Evolutionary conservation across 176 grass and related monocot genomes (phyloP).

Genomic region (Hsuehochloa calcarea): DNA sequence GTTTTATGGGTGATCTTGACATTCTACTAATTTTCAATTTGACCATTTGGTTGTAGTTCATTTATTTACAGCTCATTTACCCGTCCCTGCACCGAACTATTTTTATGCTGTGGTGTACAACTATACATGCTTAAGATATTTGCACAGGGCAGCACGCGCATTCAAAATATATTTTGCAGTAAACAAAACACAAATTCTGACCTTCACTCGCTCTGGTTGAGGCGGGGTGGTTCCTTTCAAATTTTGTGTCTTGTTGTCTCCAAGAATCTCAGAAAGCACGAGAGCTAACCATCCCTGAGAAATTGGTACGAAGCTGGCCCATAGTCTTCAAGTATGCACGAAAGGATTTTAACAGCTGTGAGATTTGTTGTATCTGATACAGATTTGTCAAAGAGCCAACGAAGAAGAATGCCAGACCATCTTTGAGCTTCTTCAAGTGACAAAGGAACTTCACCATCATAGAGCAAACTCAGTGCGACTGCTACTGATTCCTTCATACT

Average conservation of each 20-base stretch:
- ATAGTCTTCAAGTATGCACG: conserved; percentile 79
- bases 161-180: conserved; percentile 24
- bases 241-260: conserved; percentile 58
- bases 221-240: conserved; percentile 53
- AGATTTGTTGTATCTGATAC: conserved; percentile 59
- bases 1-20: background rate
- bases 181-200: conserved; percentile 30
- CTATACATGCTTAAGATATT: conserved; percentile 14
- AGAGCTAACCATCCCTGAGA: conserved; percentile 96
- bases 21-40: background rate
- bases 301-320: conserved; percentile 81
- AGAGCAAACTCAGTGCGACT: conserved; percentile 64
- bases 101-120: conserved; percentile 19
- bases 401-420: conserved; percentile 89
- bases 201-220: conserved; percentile 77
- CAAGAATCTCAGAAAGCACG: conserved; percentile 73
- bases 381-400: conserved; percentile 86
- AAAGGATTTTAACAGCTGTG: conserved; percentile 78
- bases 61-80: conserved; percentile 4
- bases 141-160: background rate
- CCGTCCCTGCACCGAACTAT: background rate
- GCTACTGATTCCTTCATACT: conserved; percentile 83
- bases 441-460: conserved; percentile 72
- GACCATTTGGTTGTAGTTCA: background rate
- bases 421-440: conserved; percentile 89